Evolutionary conservation across 768 basidiomycete genomes (phyloP), one percentile per base, ranked within the genome.

Genomic region (Suillus alpinus): DNA sequence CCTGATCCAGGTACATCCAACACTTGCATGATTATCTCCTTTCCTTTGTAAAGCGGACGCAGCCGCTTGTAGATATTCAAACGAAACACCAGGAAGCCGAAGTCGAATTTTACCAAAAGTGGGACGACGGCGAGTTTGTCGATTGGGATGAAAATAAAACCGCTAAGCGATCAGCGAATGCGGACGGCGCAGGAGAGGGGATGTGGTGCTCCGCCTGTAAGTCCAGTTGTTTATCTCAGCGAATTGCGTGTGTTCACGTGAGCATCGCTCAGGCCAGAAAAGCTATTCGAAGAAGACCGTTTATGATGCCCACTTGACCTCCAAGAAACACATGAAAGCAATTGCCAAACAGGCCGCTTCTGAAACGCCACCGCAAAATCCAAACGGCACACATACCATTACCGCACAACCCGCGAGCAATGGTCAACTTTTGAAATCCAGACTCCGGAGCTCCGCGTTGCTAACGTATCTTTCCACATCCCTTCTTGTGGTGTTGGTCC

Each of bases 241-340:
- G 36, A 26, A 53, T 62, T 59, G 37, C 60, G 56, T 49, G 9
- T 40, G 40, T 59, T 60, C 41, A 53, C 56, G 41, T 41, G 47
- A 20, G 53, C 47, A 36, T 40, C 34, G 37, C 29, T 36, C 68
- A 98, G 95, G 95, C 72, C 94, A 98, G 75, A 97, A 95, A 71
- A 79, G 84, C 60, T 98, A 98, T 74, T 85, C 95, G 13, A 99
- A 98, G 74, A 93, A 98, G 74, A 98, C 97, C 0, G 97, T 99
- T 9, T 99, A 95, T 72, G 92, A 97, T 63, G 95, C 95, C 2
- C 97, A 98, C 71, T 75, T 98, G 56, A 94, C 87, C 2, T 96
- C 95, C 23, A 98, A 95, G 79, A 98, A 94, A 72, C 97, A 99
- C 69, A 77, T 92, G 69, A 99, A 98, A 77, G 92, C 94, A 8